A percentile compares a stretch with the other conserved stretches of the same genome.
These are phyloP conservation scores for Yamadazyma buinensis DNA, from an alignment of 1,139 yeast species.

Conservation along the genomic window DNA sequence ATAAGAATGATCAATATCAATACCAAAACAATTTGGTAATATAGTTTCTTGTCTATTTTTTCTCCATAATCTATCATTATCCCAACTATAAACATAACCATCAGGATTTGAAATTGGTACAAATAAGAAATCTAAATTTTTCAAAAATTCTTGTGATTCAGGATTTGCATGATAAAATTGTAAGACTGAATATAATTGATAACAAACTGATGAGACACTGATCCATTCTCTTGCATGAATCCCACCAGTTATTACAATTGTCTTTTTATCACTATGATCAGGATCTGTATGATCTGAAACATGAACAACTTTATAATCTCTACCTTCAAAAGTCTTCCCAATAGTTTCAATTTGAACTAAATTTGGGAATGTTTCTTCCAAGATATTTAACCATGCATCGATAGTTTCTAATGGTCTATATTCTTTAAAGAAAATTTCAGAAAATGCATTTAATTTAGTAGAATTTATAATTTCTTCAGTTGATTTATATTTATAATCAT, in stretches of 20 bases:
- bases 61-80: slow-evolving; percentile 77
- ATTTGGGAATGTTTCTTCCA: slow-evolving; percentile 55
- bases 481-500: slow-evolving; percentile 13
- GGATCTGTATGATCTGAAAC: slow-evolving; percentile 45
- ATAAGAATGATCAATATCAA: slow-evolving; percentile 85
- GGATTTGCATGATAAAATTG: slow-evolving; percentile 44
- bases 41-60: slow-evolving; percentile 80
- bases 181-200: slow-evolving; percentile 53
- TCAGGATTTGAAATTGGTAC: slow-evolving; percentile 88
- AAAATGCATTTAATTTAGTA: slow-evolving; percentile 18
- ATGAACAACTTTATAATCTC: slow-evolving; percentile 65
- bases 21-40: slow-evolving; percentile 67
- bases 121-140: slow-evolving; percentile 61
- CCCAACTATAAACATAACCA: slow-evolving; percentile 86
- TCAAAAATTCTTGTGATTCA: slow-evolving; percentile 33
- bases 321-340: slow-evolving; percentile 73
- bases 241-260: slow-evolving; percentile 79
- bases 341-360: slow-evolving; percentile 57
- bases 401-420: slow-evolving; percentile 69
- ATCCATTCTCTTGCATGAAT: slow-evolving; percentile 93
- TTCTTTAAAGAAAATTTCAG: slow-evolving; percentile 60
- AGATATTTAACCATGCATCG: slow-evolving; percentile 64
- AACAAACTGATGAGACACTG: slow-evolving; percentile 67
- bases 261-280: slow-evolving; percentile 51
- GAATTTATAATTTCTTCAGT: slow-evolving; percentile 20